phyloP scores from a whole-genome alignment of 139 green algal species.

The Mychonastes homosphaera region DNA sequence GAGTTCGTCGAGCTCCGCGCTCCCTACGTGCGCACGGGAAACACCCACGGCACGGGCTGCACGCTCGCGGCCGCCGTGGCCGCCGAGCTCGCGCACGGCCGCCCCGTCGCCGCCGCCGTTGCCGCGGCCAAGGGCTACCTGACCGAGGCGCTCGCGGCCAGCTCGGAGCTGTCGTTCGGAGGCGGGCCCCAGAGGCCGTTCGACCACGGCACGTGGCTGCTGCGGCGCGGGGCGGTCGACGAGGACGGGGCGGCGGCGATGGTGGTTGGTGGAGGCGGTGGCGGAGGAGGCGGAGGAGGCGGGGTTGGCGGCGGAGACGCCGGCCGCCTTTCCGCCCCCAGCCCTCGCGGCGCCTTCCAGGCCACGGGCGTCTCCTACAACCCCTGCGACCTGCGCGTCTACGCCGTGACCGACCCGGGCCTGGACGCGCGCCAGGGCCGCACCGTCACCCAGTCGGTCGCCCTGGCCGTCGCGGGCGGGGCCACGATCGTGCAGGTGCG shows the following conservation, averaged over 20 bases:
- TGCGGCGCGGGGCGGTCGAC: background rate
- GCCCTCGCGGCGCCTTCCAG: slow-evolving; percentile 1
- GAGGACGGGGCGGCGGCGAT: background rate
- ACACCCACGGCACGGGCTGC: slow-evolving; percentile 93
- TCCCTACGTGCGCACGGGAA: slow-evolving; percentile 46
- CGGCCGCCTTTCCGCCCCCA: background rate
- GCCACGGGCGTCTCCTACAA: background rate
- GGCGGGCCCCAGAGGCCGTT: slow-evolving; percentile 62
- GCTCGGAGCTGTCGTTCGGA: slow-evolving; percentile 44
- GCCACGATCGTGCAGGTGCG: slow-evolving; percentile 75
- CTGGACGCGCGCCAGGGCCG: slow-evolving; percentile 38
- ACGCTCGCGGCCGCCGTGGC: slow-evolving; percentile 79
- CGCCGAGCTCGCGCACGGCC: slow-evolving; percentile 72
- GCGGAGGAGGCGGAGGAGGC: background rate
- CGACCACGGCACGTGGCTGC: slow-evolving; percentile 45
- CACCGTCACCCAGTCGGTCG: slow-evolving; percentile 38
- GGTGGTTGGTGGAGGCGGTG: slow-evolving; percentile 2
- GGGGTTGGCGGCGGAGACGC: background rate
- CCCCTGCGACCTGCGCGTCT: slow-evolving; percentile 48
- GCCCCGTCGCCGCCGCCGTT: slow-evolving; percentile 39
- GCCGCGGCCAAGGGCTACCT: slow-evolving; percentile 57
- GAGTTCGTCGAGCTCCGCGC: slow-evolving; percentile 35
- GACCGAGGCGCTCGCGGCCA: slow-evolving; percentile 41
- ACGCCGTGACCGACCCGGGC: slow-evolving; percentile 69
- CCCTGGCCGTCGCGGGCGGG: slow-evolving; percentile 56